Evolutionary conservation across 495 filamentous ascomycete genomes (phyloP).

Genomic region (Darksidea phi): DNA sequence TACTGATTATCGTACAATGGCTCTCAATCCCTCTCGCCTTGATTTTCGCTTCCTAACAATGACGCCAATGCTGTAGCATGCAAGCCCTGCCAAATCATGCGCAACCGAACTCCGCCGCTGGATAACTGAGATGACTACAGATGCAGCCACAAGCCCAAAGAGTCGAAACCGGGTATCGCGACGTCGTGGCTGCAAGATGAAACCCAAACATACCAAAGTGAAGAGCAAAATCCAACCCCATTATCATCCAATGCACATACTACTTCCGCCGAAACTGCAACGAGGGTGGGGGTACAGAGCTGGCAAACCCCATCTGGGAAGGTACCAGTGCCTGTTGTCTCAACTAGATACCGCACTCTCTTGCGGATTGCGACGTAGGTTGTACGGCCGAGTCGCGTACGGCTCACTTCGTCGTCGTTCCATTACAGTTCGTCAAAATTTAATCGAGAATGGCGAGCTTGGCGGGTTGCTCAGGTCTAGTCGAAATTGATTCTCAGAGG

Average conservation of each 20-base stretch:
- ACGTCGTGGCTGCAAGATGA: constrained; percentile 18
- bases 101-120: constrained; percentile 20
- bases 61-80: neutral
- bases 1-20: neutral
- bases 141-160: constrained; percentile 19
- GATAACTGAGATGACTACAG: neutral
- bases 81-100: neutral
- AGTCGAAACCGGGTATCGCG: constrained; percentile 25
- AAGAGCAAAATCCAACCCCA: constrained; percentile 17
- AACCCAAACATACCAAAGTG: constrained; percentile 19
- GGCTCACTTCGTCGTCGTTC: no score
- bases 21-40: neutral
- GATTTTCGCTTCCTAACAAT: neutral
- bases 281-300: neutral
- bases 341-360: no score
- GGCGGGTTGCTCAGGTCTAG: constrained; percentile 29
- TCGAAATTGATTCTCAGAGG: constrained; percentile 18
- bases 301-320: no score
- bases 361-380: no score
- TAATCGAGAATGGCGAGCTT: constrained; percentile 32
- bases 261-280: neutral
- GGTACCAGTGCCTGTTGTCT: no score
- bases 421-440: constrained; percentile 15
- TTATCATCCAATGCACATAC: neutral
- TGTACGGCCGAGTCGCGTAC: no score